A percentile compares a stretch with the other conserved stretches of the same genome.
These are phyloP conservation scores for Alnus glutinosa DNA, from an alignment of 306 rosid genomes.

Conservation along the genomic window DNA sequence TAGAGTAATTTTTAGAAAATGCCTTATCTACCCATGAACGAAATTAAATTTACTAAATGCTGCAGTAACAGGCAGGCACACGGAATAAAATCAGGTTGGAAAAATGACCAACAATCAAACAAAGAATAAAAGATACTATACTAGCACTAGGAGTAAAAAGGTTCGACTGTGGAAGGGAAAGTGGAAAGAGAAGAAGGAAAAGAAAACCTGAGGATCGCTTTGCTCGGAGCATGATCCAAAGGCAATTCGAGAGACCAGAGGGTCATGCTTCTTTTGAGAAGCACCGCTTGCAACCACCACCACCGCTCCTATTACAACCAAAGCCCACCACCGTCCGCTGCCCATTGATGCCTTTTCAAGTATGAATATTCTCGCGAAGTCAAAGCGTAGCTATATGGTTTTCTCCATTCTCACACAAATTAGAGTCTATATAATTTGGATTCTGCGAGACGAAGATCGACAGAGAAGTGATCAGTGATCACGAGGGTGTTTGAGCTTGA, in stretches of 20 bases:
- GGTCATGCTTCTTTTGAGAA: slow-evolving; percentile 36
- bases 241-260: slow-evolving; percentile 61
- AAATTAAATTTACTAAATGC: background rate
- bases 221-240: slow-evolving; percentile 87
- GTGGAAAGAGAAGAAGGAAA: background rate
- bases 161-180: background rate
- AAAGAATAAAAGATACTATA: background rate
- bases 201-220: slow-evolving; percentile 62
- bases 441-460: too few relatives aligned
- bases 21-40: background rate
- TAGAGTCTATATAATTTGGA: too few relatives aligned
- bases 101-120: slow-evolving; percentile 8
- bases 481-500: too few relatives aligned
- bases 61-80: background rate
- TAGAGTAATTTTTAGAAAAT: background rate
- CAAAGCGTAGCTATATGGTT: background rate
- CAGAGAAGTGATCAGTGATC: too few relatives aligned
- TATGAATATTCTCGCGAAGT: background rate
- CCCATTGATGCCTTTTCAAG: slow-evolving; percentile 18
- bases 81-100: background rate
- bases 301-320: slow-evolving; percentile 30
- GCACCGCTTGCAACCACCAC: slow-evolving; percentile 20
- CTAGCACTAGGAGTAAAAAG: slow-evolving; percentile 1
- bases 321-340: slow-evolving; percentile 26
- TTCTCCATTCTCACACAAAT: too few relatives aligned